phyloP scores from a whole-genome alignment of 805 yeast genomes.

The Suhomyces sp. region DNA sequence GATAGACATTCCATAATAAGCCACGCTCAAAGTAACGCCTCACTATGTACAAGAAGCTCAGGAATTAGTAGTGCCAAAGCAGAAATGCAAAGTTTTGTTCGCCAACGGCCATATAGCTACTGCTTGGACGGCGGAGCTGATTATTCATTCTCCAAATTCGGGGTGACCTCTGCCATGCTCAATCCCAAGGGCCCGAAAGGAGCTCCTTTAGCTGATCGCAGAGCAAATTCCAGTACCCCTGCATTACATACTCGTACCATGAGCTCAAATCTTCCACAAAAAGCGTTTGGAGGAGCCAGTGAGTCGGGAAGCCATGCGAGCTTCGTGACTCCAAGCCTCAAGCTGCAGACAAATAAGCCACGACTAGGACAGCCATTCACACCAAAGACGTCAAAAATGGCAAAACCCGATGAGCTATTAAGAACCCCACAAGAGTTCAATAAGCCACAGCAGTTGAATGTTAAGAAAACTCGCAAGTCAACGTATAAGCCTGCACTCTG shows the following conservation, averaged over 20 bases:
- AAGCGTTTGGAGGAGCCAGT: neutral
- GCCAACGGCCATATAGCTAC: conserved; percentile 27
- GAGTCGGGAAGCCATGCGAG: neutral
- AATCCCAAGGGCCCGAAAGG: neutral
- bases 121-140: conserved; percentile 25
- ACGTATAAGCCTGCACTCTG: neutral
- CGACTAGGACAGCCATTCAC: neutral
- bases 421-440: neutral
- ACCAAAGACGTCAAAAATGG: neutral
- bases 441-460: neutral
- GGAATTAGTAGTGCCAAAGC: conserved; percentile 5
- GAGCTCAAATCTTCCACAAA: neutral
- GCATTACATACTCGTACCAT: neutral
- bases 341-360: neutral
- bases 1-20: neutral
- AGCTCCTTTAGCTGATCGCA: neutral
- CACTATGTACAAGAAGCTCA: neutral
- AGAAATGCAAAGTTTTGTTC: conserved; percentile 17
- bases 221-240: neutral
- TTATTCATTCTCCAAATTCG: conserved; percentile 12
- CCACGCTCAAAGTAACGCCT: conserved; percentile 1
- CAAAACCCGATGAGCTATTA: neutral
- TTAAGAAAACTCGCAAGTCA: neutral
- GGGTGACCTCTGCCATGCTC: neutral
- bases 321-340: neutral